phyloP scores from a whole-genome alignment of 116 monocot genomes.

The Trichopus zeylanicus region DNA sequence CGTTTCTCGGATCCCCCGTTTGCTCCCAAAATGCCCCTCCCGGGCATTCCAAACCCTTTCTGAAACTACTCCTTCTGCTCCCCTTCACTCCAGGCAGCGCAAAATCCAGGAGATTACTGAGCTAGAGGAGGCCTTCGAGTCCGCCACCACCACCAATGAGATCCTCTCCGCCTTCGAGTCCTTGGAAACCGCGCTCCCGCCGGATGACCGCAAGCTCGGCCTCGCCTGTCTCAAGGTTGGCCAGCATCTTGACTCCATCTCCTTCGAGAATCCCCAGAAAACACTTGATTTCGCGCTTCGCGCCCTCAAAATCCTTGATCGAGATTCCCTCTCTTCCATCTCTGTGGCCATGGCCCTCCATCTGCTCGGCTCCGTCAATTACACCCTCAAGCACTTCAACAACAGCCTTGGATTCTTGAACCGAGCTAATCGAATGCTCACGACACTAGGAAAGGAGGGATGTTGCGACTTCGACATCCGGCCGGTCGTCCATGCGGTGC shows the following conservation, averaged over 20 bases:
- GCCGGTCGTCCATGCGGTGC: constrained; percentile 61
- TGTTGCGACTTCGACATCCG: constrained; percentile 40
- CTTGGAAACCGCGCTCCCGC: constrained; percentile 32
- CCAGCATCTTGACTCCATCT: constrained; percentile 68
- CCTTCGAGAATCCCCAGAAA: constrained; percentile 29
- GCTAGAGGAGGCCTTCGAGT: constrained; percentile 69
- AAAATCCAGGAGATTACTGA: constrained; percentile 18
- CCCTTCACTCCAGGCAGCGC: constrained; percentile 20
- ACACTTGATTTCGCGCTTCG: constrained; percentile 46
- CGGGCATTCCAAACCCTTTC: too few relatives aligned
- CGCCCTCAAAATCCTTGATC: constrained; percentile 54
- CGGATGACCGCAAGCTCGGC: constrained; percentile 45
- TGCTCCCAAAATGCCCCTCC: constrained; percentile 10
- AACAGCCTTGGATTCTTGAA: constrained; percentile 71
- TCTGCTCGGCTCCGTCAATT: constrained; percentile 53
- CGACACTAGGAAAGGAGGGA: constrained; percentile 22
- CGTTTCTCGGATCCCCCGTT: neutral
- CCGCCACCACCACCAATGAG: constrained; percentile 55
- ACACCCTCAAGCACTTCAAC: constrained; percentile 45
- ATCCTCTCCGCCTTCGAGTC: constrained; percentile 47
- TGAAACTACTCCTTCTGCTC: neutral
- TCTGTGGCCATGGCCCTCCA: constrained; percentile 76
- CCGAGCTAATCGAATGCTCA: constrained; percentile 51
- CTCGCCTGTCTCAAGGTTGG: constrained; percentile 88
- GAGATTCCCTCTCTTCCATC: constrained; percentile 11